Conservation (phyloP, 2,329 filamentous ascomycete species). For the Cladorrhinum sp. region DNA sequence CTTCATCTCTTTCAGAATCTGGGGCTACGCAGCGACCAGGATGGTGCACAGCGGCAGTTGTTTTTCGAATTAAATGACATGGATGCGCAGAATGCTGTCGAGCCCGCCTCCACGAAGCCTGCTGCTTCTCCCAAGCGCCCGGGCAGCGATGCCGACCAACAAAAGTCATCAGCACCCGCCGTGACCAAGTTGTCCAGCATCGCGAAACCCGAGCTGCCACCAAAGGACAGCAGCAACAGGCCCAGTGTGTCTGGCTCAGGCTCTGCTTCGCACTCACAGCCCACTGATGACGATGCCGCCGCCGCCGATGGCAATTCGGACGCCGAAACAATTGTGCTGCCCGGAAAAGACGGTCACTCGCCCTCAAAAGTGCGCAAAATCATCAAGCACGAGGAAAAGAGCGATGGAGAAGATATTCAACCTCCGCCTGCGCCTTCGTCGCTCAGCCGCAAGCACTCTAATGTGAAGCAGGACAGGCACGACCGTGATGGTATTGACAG, state of each 20-base stretch:
- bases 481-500: conserved; percentile 14
- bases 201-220: conserved; percentile 27
- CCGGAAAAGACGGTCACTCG: conserved; percentile 62
- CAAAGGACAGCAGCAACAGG: conserved; percentile 33
- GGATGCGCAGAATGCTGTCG: conserved; percentile 66
- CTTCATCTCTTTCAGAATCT: conserved; percentile 22
- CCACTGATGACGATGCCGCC: conserved; percentile 42
- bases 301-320: conserved; percentile 61
- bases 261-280: conserved; percentile 28
- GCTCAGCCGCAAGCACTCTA: conserved; percentile 35
- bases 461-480: conserved; percentile 34
- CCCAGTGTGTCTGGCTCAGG: conserved; percentile 28
- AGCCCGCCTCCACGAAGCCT: conserved; percentile 59
- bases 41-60: conserved; percentile 55
- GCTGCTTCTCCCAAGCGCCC: conserved; percentile 51
- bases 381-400: conserved; percentile 62
- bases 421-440: conserved; percentile 31
- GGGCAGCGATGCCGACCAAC: conserved; percentile 36
- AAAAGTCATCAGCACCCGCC: conserved; percentile 29
- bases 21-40: conserved; percentile 47
- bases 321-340: conserved; percentile 68
- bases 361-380: conserved; percentile 62
- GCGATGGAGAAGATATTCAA: conserved; percentile 51
- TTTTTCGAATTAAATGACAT: conserved; percentile 60
- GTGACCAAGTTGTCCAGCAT: conserved; percentile 29